Base-by-base conservation (phyloP, 2,329 filamentous ascomycete genomes). In the Ophiocordyceps polyrhachis-furcata region DNA sequence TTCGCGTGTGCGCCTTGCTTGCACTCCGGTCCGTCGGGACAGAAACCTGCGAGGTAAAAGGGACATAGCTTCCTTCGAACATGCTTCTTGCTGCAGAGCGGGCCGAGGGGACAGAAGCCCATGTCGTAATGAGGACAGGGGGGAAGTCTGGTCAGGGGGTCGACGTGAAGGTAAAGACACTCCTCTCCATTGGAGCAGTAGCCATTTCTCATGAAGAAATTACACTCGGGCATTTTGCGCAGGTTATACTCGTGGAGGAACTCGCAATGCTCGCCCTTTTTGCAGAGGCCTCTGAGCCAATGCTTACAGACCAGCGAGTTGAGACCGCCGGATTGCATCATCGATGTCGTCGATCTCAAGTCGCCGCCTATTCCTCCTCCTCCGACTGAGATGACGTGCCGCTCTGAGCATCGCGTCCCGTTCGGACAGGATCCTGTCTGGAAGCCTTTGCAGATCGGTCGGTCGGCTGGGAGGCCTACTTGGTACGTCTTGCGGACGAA, bases 161-260 rank as follows among this genome's bases (percentile, higher is more conserved):
- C 85, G 55, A 93, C 83, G 64, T 94, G 86, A 42, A 93, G 77
- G 61, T 93, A 94, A 5, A 93, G 70, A 58, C 91, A 98, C 65
- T 98, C 91, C 62, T 96, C 89, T 52, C 89, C 91, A 64, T 95
- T 94, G 50, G 83, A 85, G 66, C 91, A 98, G 61, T 93, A 95
- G 46, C 86, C 86, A 58, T 91, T 93, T 49, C 87, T 76, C 47
- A 87, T 80, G 65, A 89, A 96, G 64, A 94, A 93, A 58, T 93
- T 93, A 67, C 91, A 98, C 67, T 96, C 91, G 50, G 91, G 88
- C 86, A 96, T 96, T 63, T 91, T 88, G 50, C 91, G 80, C 53
- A 98, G 74, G 65, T 98, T 96, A 70, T 95, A 98, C 65, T 96
- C 91, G 71, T 98, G 91, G 43, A 96, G 71, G 57, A 96, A 98